phyloP scores from a whole-genome alignment of 1,284 basidiomycete species.

The Baeospora myosura region DNA sequence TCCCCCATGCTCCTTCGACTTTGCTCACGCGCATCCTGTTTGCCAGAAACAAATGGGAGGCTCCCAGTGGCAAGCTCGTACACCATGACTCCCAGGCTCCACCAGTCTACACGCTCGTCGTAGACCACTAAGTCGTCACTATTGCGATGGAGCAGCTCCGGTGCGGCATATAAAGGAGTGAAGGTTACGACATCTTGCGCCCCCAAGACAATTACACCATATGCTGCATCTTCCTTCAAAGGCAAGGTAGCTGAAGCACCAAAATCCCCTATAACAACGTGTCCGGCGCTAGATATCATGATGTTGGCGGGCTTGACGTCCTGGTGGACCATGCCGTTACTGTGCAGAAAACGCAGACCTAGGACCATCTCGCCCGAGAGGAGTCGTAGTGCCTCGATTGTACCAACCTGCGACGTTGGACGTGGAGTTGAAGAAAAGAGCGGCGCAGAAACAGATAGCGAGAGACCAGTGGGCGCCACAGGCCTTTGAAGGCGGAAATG shows the following conservation, averaged over 20 bases:
- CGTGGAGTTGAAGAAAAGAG: conserved; percentile 18
- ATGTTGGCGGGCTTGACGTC: conserved; percentile 99
- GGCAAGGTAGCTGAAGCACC: conserved; percentile 36
- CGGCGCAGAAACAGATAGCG: conserved; percentile 15
- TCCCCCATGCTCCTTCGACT: conserved; percentile 17
- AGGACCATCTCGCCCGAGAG: conserved; percentile 57
- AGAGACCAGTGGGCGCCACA: conserved; percentile 15
- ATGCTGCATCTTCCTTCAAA: conserved; percentile 8
- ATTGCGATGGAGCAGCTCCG: conserved; percentile 44
- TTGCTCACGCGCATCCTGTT: not conserved
- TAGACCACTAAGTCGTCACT: conserved; percentile 29
- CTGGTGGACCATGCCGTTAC: conserved; percentile 92
- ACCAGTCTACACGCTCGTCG: conserved; percentile 56
- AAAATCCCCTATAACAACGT: conserved; percentile 55
- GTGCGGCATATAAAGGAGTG: conserved; percentile 34
- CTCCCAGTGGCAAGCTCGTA: conserved; percentile 51
- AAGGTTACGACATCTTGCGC: conserved; percentile 21
- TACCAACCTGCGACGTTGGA: conserved; percentile 36
- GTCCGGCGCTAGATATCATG: conserved; percentile 63
- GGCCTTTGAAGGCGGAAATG: conserved; percentile 21
- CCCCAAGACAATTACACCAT: conserved; percentile 13
- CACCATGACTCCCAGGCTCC: conserved; percentile 54
- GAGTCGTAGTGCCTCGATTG: conserved; percentile 42
- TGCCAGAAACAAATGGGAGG: conserved; percentile 12
- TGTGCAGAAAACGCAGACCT: conserved; percentile 87